Evolutionary conservation across 352 stramenopile genomes (phyloP), one percentile per base, ranked within the genome.

Genomic region (Pythium plurisporium): DNA sequence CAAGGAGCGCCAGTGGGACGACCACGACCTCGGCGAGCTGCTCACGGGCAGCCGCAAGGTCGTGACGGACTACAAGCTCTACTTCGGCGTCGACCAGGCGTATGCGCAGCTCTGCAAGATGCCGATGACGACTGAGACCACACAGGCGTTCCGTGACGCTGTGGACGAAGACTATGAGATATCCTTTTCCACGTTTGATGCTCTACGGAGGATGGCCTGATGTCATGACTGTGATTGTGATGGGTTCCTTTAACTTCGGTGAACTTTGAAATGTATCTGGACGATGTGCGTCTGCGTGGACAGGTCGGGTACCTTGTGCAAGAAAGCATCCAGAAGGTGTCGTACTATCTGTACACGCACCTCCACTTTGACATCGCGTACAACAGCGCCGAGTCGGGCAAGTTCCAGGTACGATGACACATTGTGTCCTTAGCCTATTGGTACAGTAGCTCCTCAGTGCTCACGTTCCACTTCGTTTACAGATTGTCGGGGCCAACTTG

Each of bases 221-320:
- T 45, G 45, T 31, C 9, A 20, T n/a, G 27, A 31, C 8, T 5
- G 17, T 48, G 12, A 5, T 44, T 17, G 19, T 20, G 14, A 7
- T 55, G 6, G 23, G 36, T 48, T 55, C 58, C 55, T 60, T 72
- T 75, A 45, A 66, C 64, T 55, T 45, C 48, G 37, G 14, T 64
- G 36, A 42, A 77, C 72, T 98, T 98, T 74, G 95, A 99, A 81
- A 98, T 99, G 86, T 98, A 98, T 70, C 79, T 99, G 26, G 96
- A 99, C 72, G 96, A 98, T 79, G 79, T 99, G 45, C 95, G 94
- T 45, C 87, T 99, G 65, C 97, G 89, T 79, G 96, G 94, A 22
- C 98, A 98, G 65, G 82, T 99, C 27, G 96, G 95, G 30, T 92
- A 98, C 44, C 76, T 93, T 14, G 69, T 91, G 29, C 75, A 91